Base-by-base conservation (phyloP, 148 eudicot species). In the Cornus kousa region DNA sequence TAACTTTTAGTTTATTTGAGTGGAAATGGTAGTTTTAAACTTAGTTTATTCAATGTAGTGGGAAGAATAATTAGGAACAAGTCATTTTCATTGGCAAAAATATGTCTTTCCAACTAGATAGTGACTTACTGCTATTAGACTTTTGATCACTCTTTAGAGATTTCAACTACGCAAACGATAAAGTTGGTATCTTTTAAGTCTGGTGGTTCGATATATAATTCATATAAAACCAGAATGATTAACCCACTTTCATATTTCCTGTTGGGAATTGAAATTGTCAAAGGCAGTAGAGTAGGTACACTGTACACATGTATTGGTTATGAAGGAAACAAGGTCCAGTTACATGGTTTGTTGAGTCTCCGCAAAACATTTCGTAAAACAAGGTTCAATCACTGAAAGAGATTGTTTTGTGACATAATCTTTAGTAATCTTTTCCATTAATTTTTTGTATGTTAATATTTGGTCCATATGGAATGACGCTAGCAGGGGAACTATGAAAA, bases 21-120 rank as follows among this genome's bases (percentile, higher is more conserved):
- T 73, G 74, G 68, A 35, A 35, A 35, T 35, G 28, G 0, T 28
- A 35, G 37, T 35, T 35, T 35, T 35, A 35, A 35, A 35, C 37
- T 1, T 57, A 57, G 20, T 72, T 60, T 40, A 43, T 79, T 72
- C 12, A 20, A 37, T 46, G 46, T 35, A 31, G 78, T 73, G 74
- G 69, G 69, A 68, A 80, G 39, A 69, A 32, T 13, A 46, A 23
- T 75, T 75, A 70, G 83, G 79, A 70, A 80, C 60, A 64, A 75
- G 75, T 80, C 79, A 75, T 22, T 80, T 80, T 80, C 82, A 68
- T 19, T 22, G 32, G 22, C 67, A 22, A 71, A 23, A 78, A 37
- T 2, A 23, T 74, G 72, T 59, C 78, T 37, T 80, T 68, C 73
- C 78, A 68, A 80, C 39, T 39, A 33, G 67, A 39, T 59, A 68